Percentiles rank a stretch among this genome's conserved stretches.
Evolutionary conservation across 2,329 filamentous ascomycete species (phyloP).

Genomic region (Dryadomyces sulphureus): DNA sequence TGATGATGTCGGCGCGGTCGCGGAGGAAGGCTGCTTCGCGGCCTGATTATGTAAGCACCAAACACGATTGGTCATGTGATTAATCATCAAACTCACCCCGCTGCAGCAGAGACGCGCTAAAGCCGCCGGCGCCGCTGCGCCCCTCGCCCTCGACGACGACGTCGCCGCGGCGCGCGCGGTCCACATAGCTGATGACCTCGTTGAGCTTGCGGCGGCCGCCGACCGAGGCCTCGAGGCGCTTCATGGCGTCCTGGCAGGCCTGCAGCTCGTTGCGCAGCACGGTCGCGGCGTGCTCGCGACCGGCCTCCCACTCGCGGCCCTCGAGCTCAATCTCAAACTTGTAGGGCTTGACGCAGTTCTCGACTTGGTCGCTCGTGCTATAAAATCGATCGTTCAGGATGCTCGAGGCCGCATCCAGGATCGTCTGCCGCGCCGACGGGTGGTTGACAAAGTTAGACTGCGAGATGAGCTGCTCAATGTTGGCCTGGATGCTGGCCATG

Average conservation of each 20-base stretch:
- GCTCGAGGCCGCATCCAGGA: slow-evolving; percentile 74
- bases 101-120: slow-evolving; percentile 71
- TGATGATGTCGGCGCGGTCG: slow-evolving; percentile 78
- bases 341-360: slow-evolving; percentile 98
- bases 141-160: slow-evolving; percentile 73
- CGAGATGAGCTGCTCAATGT: slow-evolving; percentile 64
- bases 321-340: slow-evolving; percentile 97
- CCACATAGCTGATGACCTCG: slow-evolving; percentile 84
- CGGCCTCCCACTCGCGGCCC: slow-evolving; percentile 73
- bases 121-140: slow-evolving; percentile 76
- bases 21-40: slow-evolving; percentile 89
- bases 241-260: slow-evolving; percentile 68
- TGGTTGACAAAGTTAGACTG: slow-evolving; percentile 78
- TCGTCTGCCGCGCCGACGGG: slow-evolving; percentile 85
- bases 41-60: slow-evolving; percentile 35
- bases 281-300: slow-evolving; percentile 64
- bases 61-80: neutral
- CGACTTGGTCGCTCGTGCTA: slow-evolving; percentile 92
- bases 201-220: slow-evolving; percentile 73
- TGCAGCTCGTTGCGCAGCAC: slow-evolving; percentile 79
- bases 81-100: slow-evolving; percentile 44
- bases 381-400: slow-evolving; percentile 93
- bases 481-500: slow-evolving; percentile 69
- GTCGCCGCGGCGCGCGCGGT: slow-evolving; percentile 77
- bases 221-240: slow-evolving; percentile 58